Conservation (phyloP, 2,329 filamentous ascomycete genomes). For the Grosmannia serpens region DNA sequence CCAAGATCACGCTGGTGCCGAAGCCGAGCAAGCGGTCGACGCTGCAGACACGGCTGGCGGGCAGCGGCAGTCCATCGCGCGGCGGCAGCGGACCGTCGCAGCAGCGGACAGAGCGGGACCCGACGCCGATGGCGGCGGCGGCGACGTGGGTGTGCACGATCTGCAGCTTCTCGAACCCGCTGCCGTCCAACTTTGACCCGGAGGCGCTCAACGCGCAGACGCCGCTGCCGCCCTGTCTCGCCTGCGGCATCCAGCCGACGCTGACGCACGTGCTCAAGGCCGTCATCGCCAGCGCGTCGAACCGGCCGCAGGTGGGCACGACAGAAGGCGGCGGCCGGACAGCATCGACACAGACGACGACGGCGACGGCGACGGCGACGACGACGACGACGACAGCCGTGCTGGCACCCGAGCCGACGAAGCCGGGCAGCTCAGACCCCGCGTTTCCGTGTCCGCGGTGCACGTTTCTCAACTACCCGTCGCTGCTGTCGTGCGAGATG, state of each 20-base stretch:
- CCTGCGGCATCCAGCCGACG: constrained; percentile 87
- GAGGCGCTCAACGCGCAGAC: constrained; percentile 68
- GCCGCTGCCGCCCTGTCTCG: constrained; percentile 73
- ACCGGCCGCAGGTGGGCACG: constrained; percentile 26
- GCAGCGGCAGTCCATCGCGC: constrained; percentile 33
- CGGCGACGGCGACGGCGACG: constrained; percentile 4
- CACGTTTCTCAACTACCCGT: constrained; percentile 89
- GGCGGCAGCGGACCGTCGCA: constrained; percentile 21
- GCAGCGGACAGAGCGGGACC: not conserved
- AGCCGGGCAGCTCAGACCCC: constrained; percentile 17
- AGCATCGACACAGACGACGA: not conserved
- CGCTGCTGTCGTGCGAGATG: constrained; percentile 76
- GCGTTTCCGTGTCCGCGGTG: constrained; percentile 69
- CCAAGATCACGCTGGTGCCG: constrained; percentile 81
- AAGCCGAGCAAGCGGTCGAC: constrained; percentile 62
- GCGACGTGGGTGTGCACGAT: constrained; percentile 95
- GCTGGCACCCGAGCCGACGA: not conserved
- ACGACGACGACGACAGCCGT: constrained; percentile 5
- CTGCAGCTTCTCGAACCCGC: constrained; percentile 86
- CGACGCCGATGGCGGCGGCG: constrained; percentile 32
- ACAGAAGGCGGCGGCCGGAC: not conserved
- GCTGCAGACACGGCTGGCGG: constrained; percentile 40
- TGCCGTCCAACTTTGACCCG: constrained; percentile 89
- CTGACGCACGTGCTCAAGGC: constrained; percentile 77
- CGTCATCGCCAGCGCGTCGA: constrained; percentile 63